Evolutionary conservation across 73 alveolate species (phyloP).

Genomic region (Symbiodinium pilosum): DNA sequence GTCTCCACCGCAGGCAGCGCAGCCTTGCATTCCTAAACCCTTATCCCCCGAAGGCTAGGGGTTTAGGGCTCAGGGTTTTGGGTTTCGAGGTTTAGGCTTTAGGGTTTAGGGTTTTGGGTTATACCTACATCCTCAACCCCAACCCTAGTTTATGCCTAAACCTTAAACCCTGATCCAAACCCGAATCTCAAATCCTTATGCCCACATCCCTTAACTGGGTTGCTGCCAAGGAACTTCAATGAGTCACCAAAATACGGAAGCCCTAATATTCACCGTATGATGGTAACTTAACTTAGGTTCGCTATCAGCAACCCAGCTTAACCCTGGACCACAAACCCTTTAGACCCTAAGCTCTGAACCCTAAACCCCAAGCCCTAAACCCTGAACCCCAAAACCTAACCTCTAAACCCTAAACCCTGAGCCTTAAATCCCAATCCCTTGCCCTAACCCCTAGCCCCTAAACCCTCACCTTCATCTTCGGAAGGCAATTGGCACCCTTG

Average conservation of each 20-base stretch:
- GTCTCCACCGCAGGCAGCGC: constrained; percentile 65
- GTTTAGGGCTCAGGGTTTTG: not conserved
- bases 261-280: no score
- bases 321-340: not conserved
- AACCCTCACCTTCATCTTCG: no score
- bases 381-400: no score
- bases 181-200: no score
- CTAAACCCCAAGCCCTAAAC: not conserved
- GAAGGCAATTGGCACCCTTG: constrained; percentile 49
- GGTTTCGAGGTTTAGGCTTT: not conserved
- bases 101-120: not conserved
- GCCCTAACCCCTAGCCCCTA: no score
- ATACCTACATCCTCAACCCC: no score
- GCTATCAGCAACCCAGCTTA: not conserved
- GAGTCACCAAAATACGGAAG: no score
- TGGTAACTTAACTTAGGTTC: not conserved
- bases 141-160: no score
- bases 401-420: no score
- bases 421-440: no score
- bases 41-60: not conserved
- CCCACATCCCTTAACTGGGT: not conserved
- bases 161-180: no score
- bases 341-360: not conserved
- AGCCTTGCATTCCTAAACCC: not conserved
- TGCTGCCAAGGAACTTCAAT: no score